Conservation (phyloP, 2,329 filamentous ascomycete genomes). For the Fusarium pilosicola region DNA sequence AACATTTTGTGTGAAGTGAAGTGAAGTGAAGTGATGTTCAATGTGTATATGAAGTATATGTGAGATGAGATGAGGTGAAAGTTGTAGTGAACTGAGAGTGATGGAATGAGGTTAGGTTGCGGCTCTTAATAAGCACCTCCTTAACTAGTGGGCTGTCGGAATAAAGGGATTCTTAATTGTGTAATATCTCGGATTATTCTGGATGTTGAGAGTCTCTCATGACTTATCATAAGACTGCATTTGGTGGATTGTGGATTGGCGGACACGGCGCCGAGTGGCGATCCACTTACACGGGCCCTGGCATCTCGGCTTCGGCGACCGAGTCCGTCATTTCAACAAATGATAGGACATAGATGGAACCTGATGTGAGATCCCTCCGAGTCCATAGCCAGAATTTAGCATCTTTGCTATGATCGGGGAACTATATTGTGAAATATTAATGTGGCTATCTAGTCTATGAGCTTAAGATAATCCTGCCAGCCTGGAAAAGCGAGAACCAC, state of each 20-base stretch:
- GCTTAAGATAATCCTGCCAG: too few species aligned
- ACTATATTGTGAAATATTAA: rapidly evolving
- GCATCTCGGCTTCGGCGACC: slow-evolving; percentile 26
- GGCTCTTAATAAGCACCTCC: neutral
- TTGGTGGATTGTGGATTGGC: slow-evolving; percentile 4
- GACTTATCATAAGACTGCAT: neutral
- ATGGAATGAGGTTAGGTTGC: neutral
- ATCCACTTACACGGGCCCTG: slow-evolving; percentile 16
- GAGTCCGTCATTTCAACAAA: slow-evolving; percentile 4
- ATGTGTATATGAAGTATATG: neutral
- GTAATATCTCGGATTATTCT: neutral
- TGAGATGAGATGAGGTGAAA: neutral
- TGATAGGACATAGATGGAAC: neutral
- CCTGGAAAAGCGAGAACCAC: neutral
- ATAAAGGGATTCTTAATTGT: neutral
- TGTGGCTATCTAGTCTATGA: neutral
- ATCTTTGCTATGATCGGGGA: neutral
- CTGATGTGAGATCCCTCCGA: rapidly evolving
- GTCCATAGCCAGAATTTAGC: rapidly evolving
- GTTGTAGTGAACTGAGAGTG: neutral
- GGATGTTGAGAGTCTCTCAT: slow-evolving; percentile 4
- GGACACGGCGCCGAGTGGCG: slow-evolving; percentile 23
- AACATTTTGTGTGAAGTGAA: slow-evolving; percentile 30
- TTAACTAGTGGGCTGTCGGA: neutral
- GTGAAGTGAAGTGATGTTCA: neutral